Conservation (phyloP, 495 filamentous ascomycete species). For the Penicillium canescens region DNA sequence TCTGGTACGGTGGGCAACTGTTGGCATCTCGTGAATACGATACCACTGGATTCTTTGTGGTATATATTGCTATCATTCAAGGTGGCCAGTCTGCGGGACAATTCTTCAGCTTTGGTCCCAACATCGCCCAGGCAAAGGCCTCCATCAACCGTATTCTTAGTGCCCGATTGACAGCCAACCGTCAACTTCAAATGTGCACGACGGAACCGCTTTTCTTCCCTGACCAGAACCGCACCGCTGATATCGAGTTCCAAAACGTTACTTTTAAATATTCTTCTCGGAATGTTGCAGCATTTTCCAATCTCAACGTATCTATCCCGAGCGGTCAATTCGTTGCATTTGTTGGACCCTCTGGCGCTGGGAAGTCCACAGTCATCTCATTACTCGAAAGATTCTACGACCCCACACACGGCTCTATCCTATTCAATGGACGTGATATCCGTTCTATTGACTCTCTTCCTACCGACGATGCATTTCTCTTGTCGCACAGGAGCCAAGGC, state of each 20-base stretch:
- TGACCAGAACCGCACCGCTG: background rate
- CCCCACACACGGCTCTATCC: constrained; percentile 32
- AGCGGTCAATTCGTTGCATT: constrained; percentile 68
- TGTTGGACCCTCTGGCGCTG: constrained; percentile 70
- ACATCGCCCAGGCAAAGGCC: constrained; percentile 59
- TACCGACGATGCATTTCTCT: constrained; percentile 49
- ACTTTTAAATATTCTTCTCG: constrained; percentile 61
- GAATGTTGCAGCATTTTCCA: constrained; percentile 49
- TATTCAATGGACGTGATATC: constrained; percentile 44
- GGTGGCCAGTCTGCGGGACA: constrained; percentile 54
- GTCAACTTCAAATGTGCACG: background rate
- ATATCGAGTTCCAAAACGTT: constrained; percentile 48
- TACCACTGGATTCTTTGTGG: constrained; percentile 53
- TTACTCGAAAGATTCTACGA: constrained; percentile 68
- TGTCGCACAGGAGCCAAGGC: constrained; percentile 51
- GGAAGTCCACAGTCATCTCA: constrained; percentile 69
- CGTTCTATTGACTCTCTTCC: constrained; percentile 20
- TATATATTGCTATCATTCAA: constrained; percentile 61
- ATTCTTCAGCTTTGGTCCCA: constrained; percentile 48
- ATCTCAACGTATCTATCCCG: constrained; percentile 46
- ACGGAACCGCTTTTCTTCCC: too few species aligned
- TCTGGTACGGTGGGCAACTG: constrained; percentile 62
- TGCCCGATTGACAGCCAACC: constrained; percentile 1
- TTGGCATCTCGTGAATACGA: constrained; percentile 52
- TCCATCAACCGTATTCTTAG: constrained; percentile 56